phyloP scores from a whole-genome alignment of 768 basidiomycete genomes.

The Suillus subluteus region DNA sequence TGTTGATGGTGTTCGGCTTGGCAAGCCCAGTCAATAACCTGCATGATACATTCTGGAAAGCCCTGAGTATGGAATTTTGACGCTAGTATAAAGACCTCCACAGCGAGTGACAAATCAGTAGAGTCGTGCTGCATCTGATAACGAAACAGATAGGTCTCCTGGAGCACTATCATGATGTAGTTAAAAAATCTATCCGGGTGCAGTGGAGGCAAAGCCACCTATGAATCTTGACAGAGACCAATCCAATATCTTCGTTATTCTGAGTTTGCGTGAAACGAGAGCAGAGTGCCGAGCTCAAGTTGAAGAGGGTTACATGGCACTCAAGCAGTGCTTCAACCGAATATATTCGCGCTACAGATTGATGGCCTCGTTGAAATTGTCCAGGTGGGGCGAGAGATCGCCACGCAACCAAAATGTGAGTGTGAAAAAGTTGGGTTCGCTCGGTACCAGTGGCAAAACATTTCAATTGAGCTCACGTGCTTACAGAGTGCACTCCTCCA shows the following conservation, averaged over 20 bases:
- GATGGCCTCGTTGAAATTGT: slow-evolving; percentile 20
- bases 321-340: neutral
- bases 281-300: slow-evolving; percentile 13
- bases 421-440: too few relatives aligned
- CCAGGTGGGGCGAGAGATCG: too few relatives aligned
- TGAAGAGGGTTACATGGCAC: slow-evolving; percentile 5
- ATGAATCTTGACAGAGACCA: slow-evolving; percentile 6
- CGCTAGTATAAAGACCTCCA: neutral
- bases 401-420: too few relatives aligned
- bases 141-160: too few relatives aligned
- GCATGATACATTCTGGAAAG: too few relatives aligned
- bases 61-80: too few relatives aligned
- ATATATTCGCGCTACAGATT: neutral
- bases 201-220: neutral
- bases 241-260: slow-evolving; percentile 8
- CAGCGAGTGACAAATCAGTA: neutral
- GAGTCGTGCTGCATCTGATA: too few relatives aligned
- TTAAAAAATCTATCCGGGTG: slow-evolving; percentile 10
- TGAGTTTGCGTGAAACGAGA: neutral
- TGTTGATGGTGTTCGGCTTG: neutral
- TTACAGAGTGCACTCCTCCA: too few relatives aligned
- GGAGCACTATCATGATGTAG: neutral
- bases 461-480: too few relatives aligned
- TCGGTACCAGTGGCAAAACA: too few relatives aligned
- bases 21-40: too few relatives aligned